phyloP scores from a whole-genome alignment of 805 yeast species.

The Blastobotrys peoriensis region DNA sequence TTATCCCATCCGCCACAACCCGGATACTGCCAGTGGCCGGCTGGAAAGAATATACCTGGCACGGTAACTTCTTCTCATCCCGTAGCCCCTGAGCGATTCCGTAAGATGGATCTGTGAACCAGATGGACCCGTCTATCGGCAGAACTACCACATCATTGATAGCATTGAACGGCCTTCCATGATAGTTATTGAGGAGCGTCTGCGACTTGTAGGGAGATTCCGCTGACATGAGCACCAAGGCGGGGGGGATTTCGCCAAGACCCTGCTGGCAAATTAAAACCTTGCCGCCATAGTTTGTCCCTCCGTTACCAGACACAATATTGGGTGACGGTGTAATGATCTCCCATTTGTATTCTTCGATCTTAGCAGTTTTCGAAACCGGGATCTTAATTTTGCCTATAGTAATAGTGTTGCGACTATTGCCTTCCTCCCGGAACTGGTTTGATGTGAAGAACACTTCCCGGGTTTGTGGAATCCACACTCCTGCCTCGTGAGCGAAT shows the following conservation, averaged over 20 bases:
- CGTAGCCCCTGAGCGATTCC: conserved; percentile 21
- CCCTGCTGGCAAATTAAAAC: conserved; percentile 26
- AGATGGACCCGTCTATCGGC: conserved; percentile 23
- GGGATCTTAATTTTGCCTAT: conserved; percentile 17
- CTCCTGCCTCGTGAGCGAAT: conserved; percentile 29
- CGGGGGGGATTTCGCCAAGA: conserved; percentile 15
- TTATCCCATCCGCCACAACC: conserved; percentile 37
- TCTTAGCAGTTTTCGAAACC: background rate
- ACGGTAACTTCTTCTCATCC: conserved; percentile 17
- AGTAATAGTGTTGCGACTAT: conserved; percentile 6
- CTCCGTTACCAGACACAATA: conserved; percentile 24
- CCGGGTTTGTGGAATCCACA: conserved; percentile 22
- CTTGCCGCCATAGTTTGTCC: conserved; percentile 21
- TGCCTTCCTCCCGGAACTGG: conserved; percentile 13
- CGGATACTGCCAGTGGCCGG: conserved; percentile 26
- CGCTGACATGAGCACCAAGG: conserved; percentile 18
- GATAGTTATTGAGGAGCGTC: conserved; percentile 20
- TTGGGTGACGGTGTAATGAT: conserved; percentile 18
- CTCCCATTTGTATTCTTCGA: conserved; percentile 18
- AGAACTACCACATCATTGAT: conserved; percentile 25
- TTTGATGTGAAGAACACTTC: conserved; percentile 27
- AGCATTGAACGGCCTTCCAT: conserved; percentile 26
- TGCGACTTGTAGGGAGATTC: conserved; percentile 18
- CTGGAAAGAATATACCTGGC: conserved; percentile 38
- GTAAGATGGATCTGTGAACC: conserved; percentile 29